A percentile compares a stretch with the other conserved stretches of the same genome.
Evolutionary conservation across 1,139 yeast species (phyloP).

Genomic region (Hyphopichia wangnamkhiaoensis): DNA sequence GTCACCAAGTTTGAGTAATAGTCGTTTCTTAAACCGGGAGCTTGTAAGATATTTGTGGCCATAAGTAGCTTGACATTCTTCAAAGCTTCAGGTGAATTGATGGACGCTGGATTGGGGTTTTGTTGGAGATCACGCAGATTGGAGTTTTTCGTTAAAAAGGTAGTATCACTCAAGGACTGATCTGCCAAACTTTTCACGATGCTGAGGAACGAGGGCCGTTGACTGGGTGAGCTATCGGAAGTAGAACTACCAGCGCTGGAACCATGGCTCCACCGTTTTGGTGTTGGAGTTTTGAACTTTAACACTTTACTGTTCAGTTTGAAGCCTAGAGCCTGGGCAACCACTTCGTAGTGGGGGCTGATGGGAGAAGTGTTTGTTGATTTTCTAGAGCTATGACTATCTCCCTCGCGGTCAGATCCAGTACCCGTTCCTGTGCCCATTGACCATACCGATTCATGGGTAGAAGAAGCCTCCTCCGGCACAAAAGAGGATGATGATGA

Average conservation of each 20-base stretch:
- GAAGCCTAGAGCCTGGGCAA: conserved; percentile 12
- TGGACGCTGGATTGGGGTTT: too few relatives aligned
- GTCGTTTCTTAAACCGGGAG: conserved; percentile 76
- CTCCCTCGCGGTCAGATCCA: background rate
- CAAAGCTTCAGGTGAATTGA: background rate
- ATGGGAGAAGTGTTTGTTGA: conserved; percentile 4
- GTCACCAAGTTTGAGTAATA: conserved; percentile 77
- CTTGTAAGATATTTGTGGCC: conserved; percentile 47
- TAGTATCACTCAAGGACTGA: background rate
- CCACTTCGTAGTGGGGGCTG: conserved; percentile 7
- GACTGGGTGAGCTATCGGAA: background rate
- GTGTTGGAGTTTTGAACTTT: conserved; percentile 6
- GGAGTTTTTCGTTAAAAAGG: too few relatives aligned
- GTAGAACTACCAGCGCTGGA: background rate
- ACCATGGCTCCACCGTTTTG: background rate
- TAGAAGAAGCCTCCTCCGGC: background rate
- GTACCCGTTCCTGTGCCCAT: background rate
- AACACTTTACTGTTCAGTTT: conserved; percentile 7
- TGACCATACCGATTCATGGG: background rate
- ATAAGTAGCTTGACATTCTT: background rate
- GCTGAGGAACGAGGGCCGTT: background rate
- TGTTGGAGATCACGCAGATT: too few relatives aligned
- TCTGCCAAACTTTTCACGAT: background rate
- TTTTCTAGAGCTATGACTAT: background rate
- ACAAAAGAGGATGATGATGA: background rate